Conservation (phyloP, 2,329 filamentous ascomycete species). For the Pseudonectria buxi region DNA sequence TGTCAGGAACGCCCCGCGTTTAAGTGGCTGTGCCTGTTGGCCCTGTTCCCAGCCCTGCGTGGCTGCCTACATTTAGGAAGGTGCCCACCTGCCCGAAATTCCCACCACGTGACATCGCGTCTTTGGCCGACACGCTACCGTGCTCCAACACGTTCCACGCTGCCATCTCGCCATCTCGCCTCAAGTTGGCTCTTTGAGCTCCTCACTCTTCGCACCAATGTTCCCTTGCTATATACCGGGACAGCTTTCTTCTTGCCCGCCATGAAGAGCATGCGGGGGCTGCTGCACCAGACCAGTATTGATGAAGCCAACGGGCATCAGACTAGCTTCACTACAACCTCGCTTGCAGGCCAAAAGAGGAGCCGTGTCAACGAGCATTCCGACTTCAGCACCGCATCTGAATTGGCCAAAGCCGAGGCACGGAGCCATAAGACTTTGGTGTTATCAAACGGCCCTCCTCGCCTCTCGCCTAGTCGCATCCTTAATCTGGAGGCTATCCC, state of each 20-base stretch:
- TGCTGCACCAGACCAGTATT: slow-evolving; percentile 45
- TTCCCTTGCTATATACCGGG: not conserved
- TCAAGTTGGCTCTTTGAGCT: not conserved
- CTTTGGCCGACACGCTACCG: slow-evolving; percentile 7
- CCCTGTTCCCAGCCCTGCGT: not conserved
- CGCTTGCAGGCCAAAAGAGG: slow-evolving; percentile 45
- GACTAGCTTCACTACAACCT: slow-evolving; percentile 32
- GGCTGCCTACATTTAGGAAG: not conserved
- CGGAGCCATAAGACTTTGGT: slow-evolving; percentile 29
- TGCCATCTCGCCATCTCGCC: not conserved
- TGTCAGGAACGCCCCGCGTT: slow-evolving; percentile 33
- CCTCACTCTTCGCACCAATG: not conserved
- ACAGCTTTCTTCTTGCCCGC: slow-evolving; percentile 7
- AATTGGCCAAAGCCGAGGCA: slow-evolving; percentile 9
- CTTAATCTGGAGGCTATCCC: slow-evolving; percentile 21
- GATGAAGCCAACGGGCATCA: slow-evolving; percentile 36
- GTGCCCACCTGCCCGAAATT: not conserved
- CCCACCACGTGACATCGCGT: slow-evolving; percentile 22
- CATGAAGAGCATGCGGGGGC: slow-evolving; percentile 35
- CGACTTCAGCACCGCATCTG: slow-evolving; percentile 4
- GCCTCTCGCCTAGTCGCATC: slow-evolving; percentile 41
- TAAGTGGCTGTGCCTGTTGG: slow-evolving; percentile 18
- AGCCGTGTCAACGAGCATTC: slow-evolving; percentile 19
- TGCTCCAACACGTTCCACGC: slow-evolving; percentile 4
- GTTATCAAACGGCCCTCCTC: slow-evolving; percentile 23